Base-by-base conservation (phyloP, 148 eudicot genomes). In the Arctostaphylos glauca region DNA sequence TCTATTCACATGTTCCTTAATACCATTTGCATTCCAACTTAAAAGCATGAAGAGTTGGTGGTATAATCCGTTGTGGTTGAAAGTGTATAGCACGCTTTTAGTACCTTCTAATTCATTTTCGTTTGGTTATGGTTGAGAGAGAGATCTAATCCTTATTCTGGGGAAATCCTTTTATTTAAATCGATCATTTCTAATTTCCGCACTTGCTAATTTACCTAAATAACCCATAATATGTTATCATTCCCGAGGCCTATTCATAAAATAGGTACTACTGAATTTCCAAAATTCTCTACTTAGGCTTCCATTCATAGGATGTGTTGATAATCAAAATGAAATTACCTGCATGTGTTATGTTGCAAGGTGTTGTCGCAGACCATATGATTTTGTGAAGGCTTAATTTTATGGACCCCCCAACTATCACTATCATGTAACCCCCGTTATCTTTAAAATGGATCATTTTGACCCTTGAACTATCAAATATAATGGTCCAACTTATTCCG, bases 41-140 rank as follows among this genome's bases (percentile, higher is more conserved):
- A 31, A 52, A 76, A 52, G 38, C 21, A 53, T n/a, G 12, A 23
- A 14, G 77, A 74, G 54, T 13, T n/a, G 56, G 78, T 67, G 55
- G 41, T 38, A 66, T 25, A 23, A 75, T 50, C 58, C 3, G 52
- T 43, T 78, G 38, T 59, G 68, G 81, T 59, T 78, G 66, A 78
- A 55, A 43, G 18, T 59, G 16, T 9, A 16, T 15, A 58, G 25
- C 21, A 9, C 4, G 16, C 50, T 18, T 56, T 58, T 21, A 41
- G 49, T n/a, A 58, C 64, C 16, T 78, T 47, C 38, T 59, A 44
- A 41, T 38, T 25, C 49, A 58, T 44, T 56, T 16, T 55, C 43
- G 60, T 15, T 58, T 56, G 3, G 15, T 58, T 23, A 64, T 15
- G 15, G 23, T 71, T 71, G 75, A 71, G 25, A 15, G 64, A 25